Evolutionary conservation across 768 basidiomycete species (phyloP).

Genomic region (Trametes cubensis): DNA sequence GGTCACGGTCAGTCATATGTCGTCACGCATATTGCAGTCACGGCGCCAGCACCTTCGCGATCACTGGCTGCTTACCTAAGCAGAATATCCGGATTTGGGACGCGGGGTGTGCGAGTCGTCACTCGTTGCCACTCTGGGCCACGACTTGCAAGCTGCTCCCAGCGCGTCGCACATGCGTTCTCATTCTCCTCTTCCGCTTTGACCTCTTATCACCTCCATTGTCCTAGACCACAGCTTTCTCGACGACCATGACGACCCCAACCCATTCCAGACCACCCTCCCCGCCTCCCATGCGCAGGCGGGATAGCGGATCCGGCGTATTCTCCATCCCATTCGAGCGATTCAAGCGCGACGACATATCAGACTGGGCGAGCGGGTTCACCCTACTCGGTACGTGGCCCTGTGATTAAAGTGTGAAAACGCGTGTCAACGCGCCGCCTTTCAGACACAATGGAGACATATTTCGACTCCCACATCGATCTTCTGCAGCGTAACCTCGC

Average conservation of each 20-base stretch:
- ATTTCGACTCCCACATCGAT: slow-evolving; percentile 89
- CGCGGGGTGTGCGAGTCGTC: slow-evolving; percentile 8
- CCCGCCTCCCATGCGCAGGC: slow-evolving; percentile 32
- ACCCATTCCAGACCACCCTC: slow-evolving; percentile 42
- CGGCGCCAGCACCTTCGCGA: slow-evolving; percentile 1
- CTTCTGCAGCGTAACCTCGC: slow-evolving; percentile 81
- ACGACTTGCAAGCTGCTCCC: slow-evolving; percentile 2
- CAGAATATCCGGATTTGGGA: slow-evolving; percentile 7
- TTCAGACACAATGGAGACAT: slow-evolving; percentile 91
- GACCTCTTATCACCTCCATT: neutral
- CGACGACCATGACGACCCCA: slow-evolving; percentile 20
- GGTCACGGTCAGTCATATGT: neutral
- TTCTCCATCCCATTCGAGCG: slow-evolving; percentile 75
- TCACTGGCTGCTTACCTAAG: slow-evolving; percentile 1
- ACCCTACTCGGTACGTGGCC: slow-evolving; percentile 73
- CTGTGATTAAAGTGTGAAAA: neutral
- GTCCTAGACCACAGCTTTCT: neutral
- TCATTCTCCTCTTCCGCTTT: slow-evolving; percentile 13
- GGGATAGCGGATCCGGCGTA: slow-evolving; percentile 48
- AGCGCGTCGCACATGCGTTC: slow-evolving; percentile 25
- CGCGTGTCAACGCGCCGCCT: slow-evolving; percentile 19
- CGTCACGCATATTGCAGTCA: neutral
- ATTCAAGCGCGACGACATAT: slow-evolving; percentile 72
- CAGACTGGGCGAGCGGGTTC: slow-evolving; percentile 80
- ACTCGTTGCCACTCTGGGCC: slow-evolving; percentile 17